Percentiles rank a stretch among this genome's conserved stretches.
phyloP scores from a whole-genome alignment of 2,329 filamentous ascomycete species.

The Chlorencoelia australis region DNA sequence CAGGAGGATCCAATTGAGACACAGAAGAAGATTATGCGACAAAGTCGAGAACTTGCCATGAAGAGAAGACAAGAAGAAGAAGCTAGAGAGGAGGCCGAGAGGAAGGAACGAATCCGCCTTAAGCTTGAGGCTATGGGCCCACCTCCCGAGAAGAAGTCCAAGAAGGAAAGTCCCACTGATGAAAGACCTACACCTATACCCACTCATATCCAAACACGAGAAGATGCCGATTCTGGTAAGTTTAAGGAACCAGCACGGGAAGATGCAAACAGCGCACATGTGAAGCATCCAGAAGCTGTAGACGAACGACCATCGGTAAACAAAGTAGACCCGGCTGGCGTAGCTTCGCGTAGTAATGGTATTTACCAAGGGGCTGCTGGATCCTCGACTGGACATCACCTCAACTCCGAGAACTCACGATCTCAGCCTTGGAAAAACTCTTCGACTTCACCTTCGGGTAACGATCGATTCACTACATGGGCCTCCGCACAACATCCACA shows the following conservation, averaged over 20 bases:
- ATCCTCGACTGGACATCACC: constrained; percentile 25
- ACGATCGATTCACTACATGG: constrained; percentile 45
- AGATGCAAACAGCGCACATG: constrained; percentile 8
- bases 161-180: constrained; percentile 40
- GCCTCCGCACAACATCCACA: constrained; percentile 23
- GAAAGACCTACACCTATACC: constrained; percentile 35
- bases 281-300: constrained; percentile 7
- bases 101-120: constrained; percentile 58
- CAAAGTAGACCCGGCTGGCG: constrained; percentile 9
- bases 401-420: constrained; percentile 14
- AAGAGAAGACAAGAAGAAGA: constrained; percentile 60
- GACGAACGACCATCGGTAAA: constrained; percentile 3
- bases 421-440: constrained; percentile 25
- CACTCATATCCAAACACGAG: constrained; percentile 24
- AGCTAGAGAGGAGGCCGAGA: constrained; percentile 61
- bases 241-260: constrained; percentile 8
- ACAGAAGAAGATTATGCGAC: constrained; percentile 64
- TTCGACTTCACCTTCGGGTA: constrained; percentile 30
- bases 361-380: constrained; percentile 24
- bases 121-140: constrained; percentile 64
- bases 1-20: constrained; percentile 47
- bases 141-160: constrained; percentile 47
- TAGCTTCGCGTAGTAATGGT: constrained; percentile 15
- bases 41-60: constrained; percentile 58
- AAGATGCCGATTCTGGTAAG: constrained; percentile 8